These are phyloP conservation scores for Albifimbria verrucaria DNA, from an alignment of 2,329 filamentous ascomycete species.

Conservation along the genomic window DNA sequence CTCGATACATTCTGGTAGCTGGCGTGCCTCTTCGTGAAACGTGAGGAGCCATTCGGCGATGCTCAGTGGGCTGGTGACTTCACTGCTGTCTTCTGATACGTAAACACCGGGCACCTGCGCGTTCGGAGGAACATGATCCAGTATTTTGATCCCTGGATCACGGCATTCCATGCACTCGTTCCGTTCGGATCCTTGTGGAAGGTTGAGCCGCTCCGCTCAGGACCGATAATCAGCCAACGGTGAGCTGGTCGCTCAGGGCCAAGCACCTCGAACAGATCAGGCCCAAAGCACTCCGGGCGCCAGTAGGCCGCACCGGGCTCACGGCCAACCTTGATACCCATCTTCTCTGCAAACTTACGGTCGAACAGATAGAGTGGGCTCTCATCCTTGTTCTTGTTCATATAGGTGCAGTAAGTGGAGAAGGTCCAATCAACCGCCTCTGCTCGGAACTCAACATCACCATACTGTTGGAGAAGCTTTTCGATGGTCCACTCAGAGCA, in stretches of 20 bases:
- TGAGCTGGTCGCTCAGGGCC: conserved; percentile 78
- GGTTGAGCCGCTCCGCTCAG: conserved; percentile 82
- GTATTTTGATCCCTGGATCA: conserved; percentile 86
- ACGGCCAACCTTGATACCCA: conserved; percentile 63
- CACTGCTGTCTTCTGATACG: conserved; percentile 83
- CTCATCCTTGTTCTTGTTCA: conserved; percentile 77
- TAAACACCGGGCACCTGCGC: conserved; percentile 83
- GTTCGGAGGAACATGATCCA: conserved; percentile 93
- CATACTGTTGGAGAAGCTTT: conserved; percentile 62
- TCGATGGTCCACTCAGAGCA: conserved; percentile 71
- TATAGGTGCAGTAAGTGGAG: conserved; percentile 76
- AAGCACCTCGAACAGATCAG: conserved; percentile 80
- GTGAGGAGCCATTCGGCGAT: conserved; percentile 95
- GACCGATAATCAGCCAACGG: conserved; percentile 90
- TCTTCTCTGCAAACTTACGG: conserved; percentile 81
- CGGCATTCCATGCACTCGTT: conserved; percentile 88
- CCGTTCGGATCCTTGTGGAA: conserved; percentile 84
- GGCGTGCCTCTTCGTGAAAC: conserved; percentile 81
- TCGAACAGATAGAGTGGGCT: conserved; percentile 93
- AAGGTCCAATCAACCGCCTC: conserved; percentile 94
- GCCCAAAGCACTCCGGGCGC: conserved; percentile 79
- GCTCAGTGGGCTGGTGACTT: conserved; percentile 89
- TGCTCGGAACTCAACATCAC: conserved; percentile 71
- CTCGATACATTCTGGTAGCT: conserved; percentile 73
- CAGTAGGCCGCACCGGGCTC: conserved; percentile 61